Percentiles rank a stretch among this genome's conserved stretches.
These are phyloP conservation scores for Trichosanthes cucumerina DNA, from an alignment of 306 rosid species.

Conservation along the genomic window DNA sequence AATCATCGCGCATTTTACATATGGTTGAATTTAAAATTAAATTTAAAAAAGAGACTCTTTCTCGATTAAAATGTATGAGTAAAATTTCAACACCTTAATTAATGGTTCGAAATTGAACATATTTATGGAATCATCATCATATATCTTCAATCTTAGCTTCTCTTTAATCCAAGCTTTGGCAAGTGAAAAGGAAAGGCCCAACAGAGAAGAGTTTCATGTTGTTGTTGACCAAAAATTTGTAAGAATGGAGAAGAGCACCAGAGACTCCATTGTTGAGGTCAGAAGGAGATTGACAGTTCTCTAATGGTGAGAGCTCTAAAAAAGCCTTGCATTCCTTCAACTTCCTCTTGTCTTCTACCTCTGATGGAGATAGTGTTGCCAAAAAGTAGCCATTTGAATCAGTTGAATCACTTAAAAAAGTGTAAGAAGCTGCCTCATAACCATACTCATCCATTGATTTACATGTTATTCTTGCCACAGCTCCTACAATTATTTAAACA, in stretches of 20 bases:
- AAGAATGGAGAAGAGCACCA: conserved; percentile 32
- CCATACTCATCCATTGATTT: conserved; percentile 29
- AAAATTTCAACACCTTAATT: too few relatives aligned
- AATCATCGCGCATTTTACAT: too few relatives aligned
- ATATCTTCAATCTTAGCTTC: too few relatives aligned
- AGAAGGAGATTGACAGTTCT: conserved; percentile 27
- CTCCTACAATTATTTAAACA: conserved; percentile 16
- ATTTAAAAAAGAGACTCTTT: too few relatives aligned
- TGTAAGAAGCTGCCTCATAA: conserved; percentile 21
- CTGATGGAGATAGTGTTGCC: conserved; percentile 31
- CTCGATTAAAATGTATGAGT: too few relatives aligned
- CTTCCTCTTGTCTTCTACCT: conserved; percentile 22
- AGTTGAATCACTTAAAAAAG: conserved; percentile 32
- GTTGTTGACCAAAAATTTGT: conserved; percentile 21
- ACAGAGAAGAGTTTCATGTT: conserved; percentile 6
- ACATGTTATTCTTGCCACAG: conserved; percentile 40
- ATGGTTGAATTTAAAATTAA: too few relatives aligned
- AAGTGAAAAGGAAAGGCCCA: conserved; percentile 8
- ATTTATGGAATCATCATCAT: too few relatives aligned
- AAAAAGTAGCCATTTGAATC: conserved; percentile 40
- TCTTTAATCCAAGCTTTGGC: background rate
- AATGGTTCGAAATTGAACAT: too few relatives aligned
- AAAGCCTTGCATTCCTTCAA: conserved; percentile 32
- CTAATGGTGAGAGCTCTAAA: conserved; percentile 36
- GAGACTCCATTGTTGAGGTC: conserved; percentile 32